These are phyloP conservation scores for Leptoxyphium fumago DNA, from an alignment of 2,329 filamentous ascomycete genomes.

Conservation along the genomic window DNA sequence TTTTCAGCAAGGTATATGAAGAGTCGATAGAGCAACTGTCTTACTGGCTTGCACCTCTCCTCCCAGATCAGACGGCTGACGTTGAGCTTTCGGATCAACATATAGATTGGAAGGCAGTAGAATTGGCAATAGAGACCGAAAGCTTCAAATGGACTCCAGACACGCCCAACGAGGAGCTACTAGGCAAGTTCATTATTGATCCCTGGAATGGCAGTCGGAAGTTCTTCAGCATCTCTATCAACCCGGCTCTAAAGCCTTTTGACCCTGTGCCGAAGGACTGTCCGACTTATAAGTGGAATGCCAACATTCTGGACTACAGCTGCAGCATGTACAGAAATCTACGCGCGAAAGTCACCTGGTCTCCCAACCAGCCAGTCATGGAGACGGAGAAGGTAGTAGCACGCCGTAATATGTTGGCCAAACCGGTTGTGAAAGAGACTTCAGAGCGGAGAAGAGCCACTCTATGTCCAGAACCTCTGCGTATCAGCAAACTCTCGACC, in stretches of 20 bases:
- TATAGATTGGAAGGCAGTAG: constrained; percentile 47
- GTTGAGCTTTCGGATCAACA: background rate
- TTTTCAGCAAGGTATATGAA: constrained; percentile 81
- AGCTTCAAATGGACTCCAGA: constrained; percentile 32
- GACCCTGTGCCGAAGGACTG: constrained; percentile 49
- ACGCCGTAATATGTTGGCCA: constrained; percentile 72
- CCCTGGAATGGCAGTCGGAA: constrained; percentile 42
- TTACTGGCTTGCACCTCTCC: constrained; percentile 63
- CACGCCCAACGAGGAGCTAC: constrained; percentile 25
- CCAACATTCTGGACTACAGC: constrained; percentile 63
- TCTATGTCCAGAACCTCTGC: constrained; percentile 62
- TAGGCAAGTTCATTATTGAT: constrained; percentile 40
- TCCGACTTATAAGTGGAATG: constrained; percentile 25
- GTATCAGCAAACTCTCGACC: constrained; percentile 57
- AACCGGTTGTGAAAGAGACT: constrained; percentile 40
- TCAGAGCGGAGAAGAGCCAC: constrained; percentile 38
- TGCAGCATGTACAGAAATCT: constrained; percentile 57
- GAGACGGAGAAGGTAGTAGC: constrained; percentile 58
- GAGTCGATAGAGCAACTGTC: constrained; percentile 49
- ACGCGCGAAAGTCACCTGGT: constrained; percentile 36
- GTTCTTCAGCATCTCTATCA: constrained; percentile 37
- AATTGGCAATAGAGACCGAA: constrained; percentile 23
- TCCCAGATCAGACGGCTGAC: constrained; percentile 2
- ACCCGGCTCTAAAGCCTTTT: constrained; percentile 42
- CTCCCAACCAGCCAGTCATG: constrained; percentile 65